Conservation (phyloP, 2,329 filamentous ascomycete species). For the Chalaropsis ovoidea region DNA sequence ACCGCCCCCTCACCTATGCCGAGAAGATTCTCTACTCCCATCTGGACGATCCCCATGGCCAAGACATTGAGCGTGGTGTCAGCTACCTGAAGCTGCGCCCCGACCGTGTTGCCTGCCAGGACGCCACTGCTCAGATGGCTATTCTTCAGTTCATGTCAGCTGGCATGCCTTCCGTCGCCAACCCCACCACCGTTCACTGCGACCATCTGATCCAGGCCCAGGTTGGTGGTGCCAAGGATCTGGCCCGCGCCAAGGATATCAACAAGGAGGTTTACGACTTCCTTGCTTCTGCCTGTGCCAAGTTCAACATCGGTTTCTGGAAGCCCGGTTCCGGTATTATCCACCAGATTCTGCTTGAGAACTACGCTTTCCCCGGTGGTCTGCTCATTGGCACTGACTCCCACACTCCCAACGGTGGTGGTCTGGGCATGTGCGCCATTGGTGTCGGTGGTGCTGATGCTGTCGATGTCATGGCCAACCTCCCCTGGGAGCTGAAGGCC, state of each 20-base stretch:
- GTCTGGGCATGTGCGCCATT: constrained; percentile 88
- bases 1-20: constrained; percentile 85
- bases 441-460: constrained; percentile 97
- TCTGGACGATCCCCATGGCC: constrained; percentile 88
- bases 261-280: constrained; percentile 99
- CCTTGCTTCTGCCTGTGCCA: constrained; percentile 82
- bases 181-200: constrained; percentile 92
- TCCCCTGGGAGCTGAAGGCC: constrained; percentile 97
- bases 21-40: constrained; percentile 99
- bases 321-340: constrained; percentile 97
- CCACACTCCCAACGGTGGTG: constrained; percentile 94
- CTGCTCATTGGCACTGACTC: constrained; percentile 96
- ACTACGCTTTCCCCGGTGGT: constrained; percentile 98
- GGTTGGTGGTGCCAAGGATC: constrained; percentile 84
- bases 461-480: constrained; percentile 94
- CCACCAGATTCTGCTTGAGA: constrained; percentile 96
- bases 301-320: constrained; percentile 99
- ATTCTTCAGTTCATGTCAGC: constrained; percentile 99
- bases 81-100: constrained; percentile 96
- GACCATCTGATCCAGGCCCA: constrained; percentile 99
- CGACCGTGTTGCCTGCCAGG: constrained; percentile 97
- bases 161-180: constrained; percentile 89
- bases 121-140: constrained; percentile 99
- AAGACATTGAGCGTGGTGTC: constrained; percentile 90
- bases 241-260: constrained; percentile 78